These are phyloP conservation scores for Friedmanniomyces endolithicus DNA, from an alignment of 495 filamentous ascomycete genomes.

Conservation along the genomic window DNA sequence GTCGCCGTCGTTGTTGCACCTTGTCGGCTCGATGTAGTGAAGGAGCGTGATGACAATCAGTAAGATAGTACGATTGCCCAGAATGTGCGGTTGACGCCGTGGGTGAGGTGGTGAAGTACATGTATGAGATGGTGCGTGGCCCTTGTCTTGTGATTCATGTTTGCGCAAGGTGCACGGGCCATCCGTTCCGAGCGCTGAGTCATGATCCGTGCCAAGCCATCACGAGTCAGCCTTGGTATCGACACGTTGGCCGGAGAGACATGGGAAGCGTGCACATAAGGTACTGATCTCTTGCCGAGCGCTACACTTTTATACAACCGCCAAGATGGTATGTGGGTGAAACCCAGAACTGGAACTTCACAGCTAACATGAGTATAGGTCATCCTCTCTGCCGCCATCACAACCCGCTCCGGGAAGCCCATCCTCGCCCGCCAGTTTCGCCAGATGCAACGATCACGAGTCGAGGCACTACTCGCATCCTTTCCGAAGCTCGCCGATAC, in stretches of 20 bases:
- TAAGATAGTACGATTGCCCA: too few relatives aligned
- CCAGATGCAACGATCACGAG: conserved; percentile 87
- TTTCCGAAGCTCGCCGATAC: conserved; percentile 95
- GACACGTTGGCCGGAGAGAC: too few relatives aligned
- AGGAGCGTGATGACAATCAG: not conserved
- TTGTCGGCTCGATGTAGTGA: not conserved
- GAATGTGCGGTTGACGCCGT: too few relatives aligned
- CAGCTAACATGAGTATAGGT: conserved; percentile 43
- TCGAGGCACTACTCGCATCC: conserved; percentile 88
- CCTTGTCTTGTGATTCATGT: too few relatives aligned
- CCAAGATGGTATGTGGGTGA: not conserved
- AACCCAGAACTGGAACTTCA: not conserved
- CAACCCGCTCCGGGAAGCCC: conserved; percentile 92
- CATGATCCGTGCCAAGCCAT: too few relatives aligned
- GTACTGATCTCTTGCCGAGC: conserved; percentile 8
- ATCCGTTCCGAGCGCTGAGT: too few relatives aligned
- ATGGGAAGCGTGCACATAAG: not conserved
- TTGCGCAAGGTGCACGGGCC: too few relatives aligned
- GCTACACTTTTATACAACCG: conserved; percentile 3
- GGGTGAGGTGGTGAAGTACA: too few relatives aligned
- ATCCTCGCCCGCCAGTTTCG: conserved; percentile 93
- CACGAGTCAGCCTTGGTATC: too few relatives aligned
- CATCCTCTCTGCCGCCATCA: conserved; percentile 96
- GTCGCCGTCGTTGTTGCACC: too few relatives aligned
- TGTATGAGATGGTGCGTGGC: too few relatives aligned